Evolutionary conservation across 257 asterid genomes (phyloP).

Genomic region (Solanum rostratum): DNA sequence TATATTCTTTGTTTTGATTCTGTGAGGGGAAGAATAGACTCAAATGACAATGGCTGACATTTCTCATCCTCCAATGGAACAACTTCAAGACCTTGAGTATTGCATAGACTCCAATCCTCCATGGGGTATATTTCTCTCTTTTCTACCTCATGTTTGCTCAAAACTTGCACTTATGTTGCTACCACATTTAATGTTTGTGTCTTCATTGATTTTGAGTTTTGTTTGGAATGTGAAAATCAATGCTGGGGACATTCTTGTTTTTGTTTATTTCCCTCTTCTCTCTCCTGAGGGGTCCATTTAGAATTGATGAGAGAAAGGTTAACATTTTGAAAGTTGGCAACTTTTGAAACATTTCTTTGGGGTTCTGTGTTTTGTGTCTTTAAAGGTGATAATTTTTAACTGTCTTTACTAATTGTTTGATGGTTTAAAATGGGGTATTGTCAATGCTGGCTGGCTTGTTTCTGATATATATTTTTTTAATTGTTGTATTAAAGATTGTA

Average conservation of each 20-base stretch:
- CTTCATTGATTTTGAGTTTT: not conserved
- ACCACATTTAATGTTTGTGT: not conserved
- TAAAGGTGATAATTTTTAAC: not conserved
- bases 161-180: not conserved
- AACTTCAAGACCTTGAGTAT: conserved; percentile 89
- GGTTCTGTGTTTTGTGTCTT: not conserved
- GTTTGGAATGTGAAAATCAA: not conserved
- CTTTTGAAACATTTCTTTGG: not conserved
- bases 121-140: conserved; percentile 47
- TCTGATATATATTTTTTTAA: not conserved
- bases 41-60: conserved; percentile 60
- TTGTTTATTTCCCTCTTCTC: not conserved
- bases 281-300: not conserved
- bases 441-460: not conserved
- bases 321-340: not conserved
- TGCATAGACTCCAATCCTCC: conserved; percentile 98
- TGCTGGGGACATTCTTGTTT: not conserved
- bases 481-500: not conserved
- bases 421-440: not conserved
- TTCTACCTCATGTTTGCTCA: not conserved
- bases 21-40: conserved; percentile 2
- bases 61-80: conserved; percentile 85
- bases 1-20: conserved; percentile 5
- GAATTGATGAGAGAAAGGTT: not conserved
- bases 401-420: not conserved